Evolutionary conservation across 2,329 filamentous ascomycete genomes (phyloP).

Genomic region (Xylaria sp.): DNA sequence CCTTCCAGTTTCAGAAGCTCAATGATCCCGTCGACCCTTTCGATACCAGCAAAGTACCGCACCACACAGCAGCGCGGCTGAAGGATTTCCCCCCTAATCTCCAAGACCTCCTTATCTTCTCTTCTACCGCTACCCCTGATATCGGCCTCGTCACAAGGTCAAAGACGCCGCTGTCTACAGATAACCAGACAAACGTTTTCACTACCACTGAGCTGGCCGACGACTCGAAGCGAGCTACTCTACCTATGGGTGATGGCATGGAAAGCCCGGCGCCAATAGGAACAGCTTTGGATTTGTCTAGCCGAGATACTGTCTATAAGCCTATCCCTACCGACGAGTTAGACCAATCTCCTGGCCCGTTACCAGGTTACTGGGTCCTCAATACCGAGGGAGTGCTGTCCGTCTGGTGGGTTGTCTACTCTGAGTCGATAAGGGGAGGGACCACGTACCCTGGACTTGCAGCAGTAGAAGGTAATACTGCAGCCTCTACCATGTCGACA

Average conservation of each 20-base stretch:
- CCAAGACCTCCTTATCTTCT: slow-evolving; percentile 78
- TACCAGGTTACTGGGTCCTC: slow-evolving; percentile 82
- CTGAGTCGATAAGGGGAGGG: slow-evolving; percentile 77
- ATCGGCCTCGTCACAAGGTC: slow-evolving; percentile 78
- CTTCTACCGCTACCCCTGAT: slow-evolving; percentile 79
- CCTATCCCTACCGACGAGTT: slow-evolving; percentile 80
- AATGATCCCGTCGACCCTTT: slow-evolving; percentile 75
- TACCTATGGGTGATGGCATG: slow-evolving; percentile 70
- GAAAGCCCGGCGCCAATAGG: slow-evolving; percentile 80
- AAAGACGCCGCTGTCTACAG: slow-evolving; percentile 64
- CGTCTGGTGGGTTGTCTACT: slow-evolving; percentile 91
- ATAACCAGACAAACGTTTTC: slow-evolving; percentile 68
- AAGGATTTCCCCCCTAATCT: slow-evolving; percentile 80
- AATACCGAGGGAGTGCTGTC: slow-evolving; percentile 87
- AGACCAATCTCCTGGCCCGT: slow-evolving; percentile 74
- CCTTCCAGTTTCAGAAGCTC: slow-evolving; percentile 74
- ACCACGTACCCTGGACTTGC: slow-evolving; percentile 73
- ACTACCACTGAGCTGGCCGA: slow-evolving; percentile 72
- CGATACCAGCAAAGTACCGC: slow-evolving; percentile 66
- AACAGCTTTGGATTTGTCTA: slow-evolving; percentile 80
- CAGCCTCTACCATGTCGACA: slow-evolving; percentile 35
- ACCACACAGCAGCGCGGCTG: slow-evolving; percentile 77
- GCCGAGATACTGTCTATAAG: slow-evolving; percentile 74
- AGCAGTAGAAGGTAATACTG: slow-evolving; percentile 44
- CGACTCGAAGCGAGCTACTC: slow-evolving; percentile 73